These are phyloP conservation scores for Sporothrix inflata DNA, from an alignment of 2,329 filamentous ascomycete species.

Conservation along the genomic window DNA sequence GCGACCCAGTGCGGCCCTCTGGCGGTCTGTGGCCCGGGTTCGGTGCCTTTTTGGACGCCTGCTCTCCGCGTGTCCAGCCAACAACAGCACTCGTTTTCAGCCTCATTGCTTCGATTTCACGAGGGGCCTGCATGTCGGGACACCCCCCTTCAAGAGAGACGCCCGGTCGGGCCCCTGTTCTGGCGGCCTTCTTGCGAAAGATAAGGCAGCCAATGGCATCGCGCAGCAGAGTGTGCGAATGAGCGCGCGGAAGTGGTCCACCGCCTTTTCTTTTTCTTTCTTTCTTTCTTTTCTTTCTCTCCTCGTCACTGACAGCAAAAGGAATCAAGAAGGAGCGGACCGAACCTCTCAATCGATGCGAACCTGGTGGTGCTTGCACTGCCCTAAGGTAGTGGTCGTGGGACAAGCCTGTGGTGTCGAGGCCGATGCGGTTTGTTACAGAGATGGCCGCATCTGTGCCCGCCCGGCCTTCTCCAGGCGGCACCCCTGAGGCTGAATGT, in stretches of 20 bases:
- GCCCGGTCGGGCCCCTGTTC: not conserved
- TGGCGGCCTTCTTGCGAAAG: not conserved
- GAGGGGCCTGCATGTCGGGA: not conserved
- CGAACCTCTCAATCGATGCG: not conserved
- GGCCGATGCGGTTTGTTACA: not conserved
- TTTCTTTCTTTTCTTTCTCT: not conserved
- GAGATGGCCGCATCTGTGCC: not conserved
- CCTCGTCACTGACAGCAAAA: not conserved
- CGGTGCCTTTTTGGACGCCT: conserved; percentile 16
- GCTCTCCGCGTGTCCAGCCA: not conserved
- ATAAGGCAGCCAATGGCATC: conserved; percentile 5
- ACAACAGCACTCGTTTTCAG: not conserved
- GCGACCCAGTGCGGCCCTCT: conserved; percentile 17
- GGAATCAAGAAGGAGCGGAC: not conserved
- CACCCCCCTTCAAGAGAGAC: not conserved
- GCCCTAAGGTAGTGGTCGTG: not conserved
- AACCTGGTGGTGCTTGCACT: not conserved
- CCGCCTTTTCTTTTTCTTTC: not conserved
- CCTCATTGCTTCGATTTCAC: conserved; percentile 4
- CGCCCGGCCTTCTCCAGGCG: not conserved
- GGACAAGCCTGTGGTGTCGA: not conserved
- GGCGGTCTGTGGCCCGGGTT: not conserved
- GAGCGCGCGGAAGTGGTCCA: not conserved
- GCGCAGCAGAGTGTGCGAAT: not conserved
- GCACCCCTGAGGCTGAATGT: not conserved